Evolutionary conservation across 208 protist genomes (phyloP), one percentile per base, ranked within the genome.

Genomic region (Leishmania turanica): DNA sequence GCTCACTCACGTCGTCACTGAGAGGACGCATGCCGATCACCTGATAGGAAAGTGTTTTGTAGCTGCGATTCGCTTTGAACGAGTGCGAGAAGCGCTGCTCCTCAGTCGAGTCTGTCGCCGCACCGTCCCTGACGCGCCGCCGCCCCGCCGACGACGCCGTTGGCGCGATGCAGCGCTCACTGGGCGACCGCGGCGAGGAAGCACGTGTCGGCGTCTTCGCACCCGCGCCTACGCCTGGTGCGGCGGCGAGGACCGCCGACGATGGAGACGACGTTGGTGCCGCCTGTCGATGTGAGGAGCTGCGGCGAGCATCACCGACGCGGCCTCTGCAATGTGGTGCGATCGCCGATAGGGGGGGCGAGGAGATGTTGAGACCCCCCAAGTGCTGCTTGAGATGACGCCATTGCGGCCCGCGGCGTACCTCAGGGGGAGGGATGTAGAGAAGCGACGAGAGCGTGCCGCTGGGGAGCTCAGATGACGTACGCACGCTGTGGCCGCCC

Each of bases 301-400:
- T 37, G 27, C 51, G 24, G 45, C 24, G 31, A 11, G 69, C 45
- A 49, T n/a, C 11, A 40, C 69, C 27, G 47, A n/a, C 42, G 69
- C 24, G 49, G 45, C 51, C 49, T 24, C 71, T 75, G 31, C 31
- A 0, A 5, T 60, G 49, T 11, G 15, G 49, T 31, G 51, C n/a
- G 51, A 21, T 60, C 51, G 15, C 71, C 71, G 56, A 56, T 47
- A 53, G 56, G 21, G 37, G 53, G 5, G 6, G 34, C 31, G 66
- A 31, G 77, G 40, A 19, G 2, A 47, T 78, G 71, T 37, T 19
- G 78, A 69, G 58, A 51, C 62, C 40, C 11, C 77, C 64, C 34
- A 86, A 69, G 64, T 79, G 51, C 82, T 86, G 77, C 78, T 86
- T 75, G 19, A 86, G 47, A 54, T 86, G 82, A 1, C 82, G 82